A percentile compares a stretch with the other conserved stretches of the same genome.
Conservation (phyloP, 1,284 basidiomycete genomes). For the Marasmius tenuissimus region DNA sequence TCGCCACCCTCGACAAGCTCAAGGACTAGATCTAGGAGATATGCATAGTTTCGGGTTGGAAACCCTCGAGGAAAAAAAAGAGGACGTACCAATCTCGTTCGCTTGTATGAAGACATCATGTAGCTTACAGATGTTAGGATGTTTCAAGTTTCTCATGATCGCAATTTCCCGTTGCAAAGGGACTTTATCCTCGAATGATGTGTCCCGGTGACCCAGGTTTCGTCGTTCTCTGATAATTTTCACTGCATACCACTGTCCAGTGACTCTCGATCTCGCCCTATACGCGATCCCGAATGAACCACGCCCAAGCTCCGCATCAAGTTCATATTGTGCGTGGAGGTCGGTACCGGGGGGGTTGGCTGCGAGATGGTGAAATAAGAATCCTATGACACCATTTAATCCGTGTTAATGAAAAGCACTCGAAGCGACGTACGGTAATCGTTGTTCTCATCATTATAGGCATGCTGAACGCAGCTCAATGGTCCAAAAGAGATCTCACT, state of each 20-base stretch:
- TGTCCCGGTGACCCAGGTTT: neutral
- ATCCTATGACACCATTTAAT: slow-evolving; percentile 9
- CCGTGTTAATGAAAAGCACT: slow-evolving; percentile 15
- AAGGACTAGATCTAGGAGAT: slow-evolving; percentile 63
- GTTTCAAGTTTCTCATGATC: slow-evolving; percentile 74
- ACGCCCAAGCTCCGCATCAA: slow-evolving; percentile 68
- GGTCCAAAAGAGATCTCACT: slow-evolving; percentile 83
- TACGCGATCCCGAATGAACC: slow-evolving; percentile 82
- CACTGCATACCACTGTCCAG: slow-evolving; percentile 68
- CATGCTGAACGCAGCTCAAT: slow-evolving; percentile 30
- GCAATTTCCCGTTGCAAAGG: slow-evolving; percentile 65
- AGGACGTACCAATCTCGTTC: slow-evolving; percentile 64
- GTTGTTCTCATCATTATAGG: slow-evolving; percentile 31
- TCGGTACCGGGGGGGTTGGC: slow-evolving; percentile 46
- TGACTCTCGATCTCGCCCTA: slow-evolving; percentile 61
- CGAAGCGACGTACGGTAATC: slow-evolving; percentile 50
- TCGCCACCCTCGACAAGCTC: slow-evolving; percentile 88
- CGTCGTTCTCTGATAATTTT: slow-evolving; percentile 67
- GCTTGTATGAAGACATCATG: slow-evolving; percentile 75
- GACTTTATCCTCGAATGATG: slow-evolving; percentile 22
- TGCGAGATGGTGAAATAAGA: slow-evolving; percentile 43
- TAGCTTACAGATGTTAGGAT: slow-evolving; percentile 81
- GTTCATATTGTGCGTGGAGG: slow-evolving; percentile 63
- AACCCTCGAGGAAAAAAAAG: neutral
- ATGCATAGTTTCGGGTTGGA: slow-evolving; percentile 7